Percentiles rank a stretch among this genome's conserved stretches.
These are phyloP conservation scores for Candida wancherniae DNA, from an alignment of 805 yeast species.

Conservation along the genomic window DNA sequence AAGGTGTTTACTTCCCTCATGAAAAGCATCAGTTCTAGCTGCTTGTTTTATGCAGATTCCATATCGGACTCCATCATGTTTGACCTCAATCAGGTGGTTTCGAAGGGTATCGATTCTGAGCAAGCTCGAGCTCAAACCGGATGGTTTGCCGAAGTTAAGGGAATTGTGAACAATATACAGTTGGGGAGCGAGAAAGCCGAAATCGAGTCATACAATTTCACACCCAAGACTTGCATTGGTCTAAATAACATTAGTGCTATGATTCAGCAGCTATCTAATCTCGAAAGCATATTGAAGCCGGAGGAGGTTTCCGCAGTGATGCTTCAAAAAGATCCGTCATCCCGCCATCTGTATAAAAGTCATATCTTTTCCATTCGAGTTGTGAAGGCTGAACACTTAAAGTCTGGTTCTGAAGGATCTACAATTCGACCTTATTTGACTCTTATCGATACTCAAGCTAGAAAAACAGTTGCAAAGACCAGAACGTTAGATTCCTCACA, in stretches of 20 bases:
- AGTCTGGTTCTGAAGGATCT: conserved; percentile 17
- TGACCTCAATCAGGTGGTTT: conserved; percentile 39
- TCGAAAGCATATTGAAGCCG: conserved; percentile 57
- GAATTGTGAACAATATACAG: conserved; percentile 41
- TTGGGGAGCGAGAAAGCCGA: conserved; percentile 30
- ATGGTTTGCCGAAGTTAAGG: conserved; percentile 53
- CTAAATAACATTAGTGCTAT: conserved; percentile 60
- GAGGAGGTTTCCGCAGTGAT: conserved; percentile 47
- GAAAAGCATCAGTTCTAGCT: conserved; percentile 58
- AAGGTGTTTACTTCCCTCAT: conserved; percentile 55
- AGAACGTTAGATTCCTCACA: conserved; percentile 55
- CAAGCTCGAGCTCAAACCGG: conserved; percentile 4
- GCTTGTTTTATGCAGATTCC: conserved; percentile 45
- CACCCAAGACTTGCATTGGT: conserved; percentile 65
- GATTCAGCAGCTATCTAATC: conserved; percentile 41
- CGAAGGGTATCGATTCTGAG: conserved; percentile 4
- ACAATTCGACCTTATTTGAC: conserved; percentile 61
- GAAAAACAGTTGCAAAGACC: conserved; percentile 63
- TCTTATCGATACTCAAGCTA: conserved; percentile 50
- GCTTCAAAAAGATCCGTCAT: conserved; percentile 27
- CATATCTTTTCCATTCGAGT: conserved; percentile 62
- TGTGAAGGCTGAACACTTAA: conserved; percentile 58
- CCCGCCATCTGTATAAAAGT: conserved; percentile 32
- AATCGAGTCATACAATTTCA: conserved; percentile 54
- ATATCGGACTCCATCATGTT: conserved; percentile 33